Evolutionary conservation across 176 grass and related monocot genomes (phyloP).

Genomic region (Saccharum officinarum): DNA sequence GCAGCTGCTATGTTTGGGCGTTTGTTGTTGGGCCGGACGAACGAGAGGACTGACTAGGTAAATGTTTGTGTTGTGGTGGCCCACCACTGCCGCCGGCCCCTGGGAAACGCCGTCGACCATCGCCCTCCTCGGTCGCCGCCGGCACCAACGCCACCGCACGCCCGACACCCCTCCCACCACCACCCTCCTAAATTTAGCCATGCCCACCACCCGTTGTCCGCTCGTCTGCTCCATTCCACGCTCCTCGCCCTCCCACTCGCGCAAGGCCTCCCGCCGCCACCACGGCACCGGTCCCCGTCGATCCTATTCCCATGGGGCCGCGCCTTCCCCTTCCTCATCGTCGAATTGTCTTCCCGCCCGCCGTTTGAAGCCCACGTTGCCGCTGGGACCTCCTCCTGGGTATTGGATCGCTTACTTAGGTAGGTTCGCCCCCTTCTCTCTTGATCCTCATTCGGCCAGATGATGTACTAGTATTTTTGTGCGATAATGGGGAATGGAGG

Average conservation of each 20-base stretch:
- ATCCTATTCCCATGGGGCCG: neutral
- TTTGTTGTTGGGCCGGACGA: neutral
- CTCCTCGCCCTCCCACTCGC: neutral
- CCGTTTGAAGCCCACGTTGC: neutral
- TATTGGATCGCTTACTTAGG: neutral
- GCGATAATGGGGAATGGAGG: neutral
- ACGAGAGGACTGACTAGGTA: neutral
- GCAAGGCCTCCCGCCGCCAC: neutral
- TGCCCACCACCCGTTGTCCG: slow-evolving; percentile 1
- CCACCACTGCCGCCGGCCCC: neutral
- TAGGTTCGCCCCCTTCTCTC: neutral
- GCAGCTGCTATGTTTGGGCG: neutral
- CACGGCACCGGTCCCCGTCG: neutral
- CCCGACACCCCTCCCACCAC: neutral
- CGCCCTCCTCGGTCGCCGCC: neutral
- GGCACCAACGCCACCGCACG: neutral
- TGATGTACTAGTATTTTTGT: neutral
- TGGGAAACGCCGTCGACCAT: neutral
- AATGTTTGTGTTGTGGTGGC: neutral
- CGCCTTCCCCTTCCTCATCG: neutral
- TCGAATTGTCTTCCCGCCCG: neutral
- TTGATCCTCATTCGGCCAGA: neutral
- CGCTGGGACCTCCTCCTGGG: neutral
- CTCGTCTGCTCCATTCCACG: neutral
- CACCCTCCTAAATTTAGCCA: slow-evolving; percentile 46